Evolutionary conservation across 805 yeast genomes (phyloP), one percentile per base, ranked within the genome.

Genomic region (Teunomyces gatunensis): DNA sequence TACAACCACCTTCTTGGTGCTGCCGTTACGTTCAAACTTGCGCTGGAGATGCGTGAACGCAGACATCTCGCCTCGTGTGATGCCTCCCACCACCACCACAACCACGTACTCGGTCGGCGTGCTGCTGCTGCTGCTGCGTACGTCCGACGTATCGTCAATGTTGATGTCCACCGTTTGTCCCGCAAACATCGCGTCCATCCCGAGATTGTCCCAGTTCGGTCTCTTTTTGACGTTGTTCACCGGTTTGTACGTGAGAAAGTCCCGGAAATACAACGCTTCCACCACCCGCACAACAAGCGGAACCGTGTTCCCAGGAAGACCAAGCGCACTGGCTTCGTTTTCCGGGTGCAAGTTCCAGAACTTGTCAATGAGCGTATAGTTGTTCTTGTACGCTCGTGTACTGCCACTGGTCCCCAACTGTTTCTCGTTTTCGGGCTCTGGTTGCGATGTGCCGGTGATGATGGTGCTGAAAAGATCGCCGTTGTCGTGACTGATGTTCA

Each of bases 61-160:
- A 3, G 92, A 80, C 13, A 91, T 71, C 64, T 92, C 99, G 6
- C 94, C 82, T 60, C 87, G 75, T 0, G 97, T 89, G 6, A 91
- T 69, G 0, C 99, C 98, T 11, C 98, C 98, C 35, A 91, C 58
- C 51, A 85, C 66, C 6, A 83, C 79, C 44, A 88, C 55, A 50
- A 89, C 58, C 49, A 65, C 46, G 60, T 67, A 46, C 46, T 67
- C 59, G 2, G 50, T 51, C 10, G 17, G 23, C 28, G 27, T 25
- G 27, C 25, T 15, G 37, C 29, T 34, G 10, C 17, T 25, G 27
- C 25, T 15, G 37, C 25, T 21, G 25, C 39, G 27, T 6, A 18
- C 49, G 32, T 62, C 60, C 58, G 54, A 60, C 17, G 53, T 56
- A 45, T 63, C 68, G 40, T 61, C 58, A 2, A 69, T n/a, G 47